Evolutionary conservation across 768 basidiomycete species (phyloP).

Genomic region (Gymnopilus junonius): DNA sequence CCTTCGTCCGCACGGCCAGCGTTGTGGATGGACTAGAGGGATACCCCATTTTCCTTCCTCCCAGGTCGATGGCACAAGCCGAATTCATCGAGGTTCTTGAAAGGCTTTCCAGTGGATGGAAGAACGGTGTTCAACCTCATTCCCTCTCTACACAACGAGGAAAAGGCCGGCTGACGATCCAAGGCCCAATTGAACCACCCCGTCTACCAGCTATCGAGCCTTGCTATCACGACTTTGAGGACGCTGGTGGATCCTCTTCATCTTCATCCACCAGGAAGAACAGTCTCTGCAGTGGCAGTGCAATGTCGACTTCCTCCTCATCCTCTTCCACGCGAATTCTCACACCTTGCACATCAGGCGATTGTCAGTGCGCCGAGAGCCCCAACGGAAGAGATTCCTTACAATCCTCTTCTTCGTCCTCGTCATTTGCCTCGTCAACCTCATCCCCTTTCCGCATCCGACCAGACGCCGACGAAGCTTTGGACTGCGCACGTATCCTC

Average conservation of each 20-base stretch:
- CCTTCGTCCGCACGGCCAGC: slow-evolving; percentile 67
- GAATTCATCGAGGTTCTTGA: slow-evolving; percentile 88
- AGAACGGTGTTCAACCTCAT: slow-evolving; percentile 62
- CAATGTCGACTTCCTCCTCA: slow-evolving; percentile 9
- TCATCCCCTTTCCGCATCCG: slow-evolving; percentile 18
- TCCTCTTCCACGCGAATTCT: slow-evolving; percentile 1
- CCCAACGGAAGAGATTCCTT: slow-evolving; percentile 2
- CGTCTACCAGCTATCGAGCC: slow-evolving; percentile 23
- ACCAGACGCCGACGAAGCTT: slow-evolving; percentile 52
- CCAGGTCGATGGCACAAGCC: slow-evolving; percentile 88
- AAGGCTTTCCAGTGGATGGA: slow-evolving; percentile 80
- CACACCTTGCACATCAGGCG: background rate
- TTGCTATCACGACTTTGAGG: slow-evolving; percentile 13
- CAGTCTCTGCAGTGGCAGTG: background rate
- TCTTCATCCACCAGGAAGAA: slow-evolving; percentile 14
- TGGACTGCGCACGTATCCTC: slow-evolving; percentile 74
- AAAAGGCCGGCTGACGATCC: slow-evolving; percentile 50
- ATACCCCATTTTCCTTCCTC: slow-evolving; percentile 86
- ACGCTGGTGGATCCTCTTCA: slow-evolving; percentile 20
- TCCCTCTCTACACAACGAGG: slow-evolving; percentile 43
- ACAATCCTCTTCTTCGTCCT: slow-evolving; percentile 12
- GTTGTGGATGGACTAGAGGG: slow-evolving; percentile 85
- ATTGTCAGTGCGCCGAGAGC: background rate
- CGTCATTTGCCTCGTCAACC: slow-evolving; percentile 16
- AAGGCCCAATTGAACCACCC: slow-evolving; percentile 36